A percentile compares a stretch with the other conserved stretches of the same genome.
Evolutionary conservation across 1,139 yeast species (phyloP).

Genomic region (Tardiomyces blankii): DNA sequence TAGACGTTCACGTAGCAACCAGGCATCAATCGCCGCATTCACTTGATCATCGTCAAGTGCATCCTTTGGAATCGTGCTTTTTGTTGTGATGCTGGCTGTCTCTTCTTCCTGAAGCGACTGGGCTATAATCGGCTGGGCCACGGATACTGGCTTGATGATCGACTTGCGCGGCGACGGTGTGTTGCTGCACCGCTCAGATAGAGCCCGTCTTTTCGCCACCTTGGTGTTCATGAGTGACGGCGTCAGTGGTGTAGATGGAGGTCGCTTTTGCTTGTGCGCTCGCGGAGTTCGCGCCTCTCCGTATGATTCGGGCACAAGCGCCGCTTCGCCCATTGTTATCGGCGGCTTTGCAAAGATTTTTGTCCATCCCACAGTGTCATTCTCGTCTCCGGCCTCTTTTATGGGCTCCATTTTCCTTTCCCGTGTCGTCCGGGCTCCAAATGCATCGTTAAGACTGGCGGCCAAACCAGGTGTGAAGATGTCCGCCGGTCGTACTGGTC

Average conservation of each 20-base stretch:
- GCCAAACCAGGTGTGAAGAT: conserved; percentile 10
- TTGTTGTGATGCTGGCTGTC: conserved; percentile 3
- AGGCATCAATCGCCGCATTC: conserved; percentile 9
- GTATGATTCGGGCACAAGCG: background rate
- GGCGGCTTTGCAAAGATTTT: conserved; percentile 1
- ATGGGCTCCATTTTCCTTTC: background rate
- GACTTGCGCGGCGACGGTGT: background rate
- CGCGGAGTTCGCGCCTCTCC: background rate
- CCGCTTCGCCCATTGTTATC: background rate
- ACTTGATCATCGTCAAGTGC: conserved; percentile 1
- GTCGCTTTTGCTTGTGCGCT: conserved; percentile 5
- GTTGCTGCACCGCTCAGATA: conserved; percentile 3
- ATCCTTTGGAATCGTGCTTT: conserved; percentile 2
- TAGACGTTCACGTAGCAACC: conserved; percentile 10
- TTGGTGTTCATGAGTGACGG: conserved; percentile 8
- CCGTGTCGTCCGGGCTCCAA: background rate
- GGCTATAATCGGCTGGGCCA: too few species aligned
- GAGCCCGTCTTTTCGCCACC: conserved; percentile 6
- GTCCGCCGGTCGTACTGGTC: conserved; percentile 2
- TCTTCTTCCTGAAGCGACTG: too few species aligned
- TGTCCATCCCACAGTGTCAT: conserved; percentile 1
- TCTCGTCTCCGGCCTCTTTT: background rate
- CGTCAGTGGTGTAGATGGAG: conserved; percentile 12
- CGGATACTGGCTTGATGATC: too few species aligned
- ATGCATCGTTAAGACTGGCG: conserved; percentile 8